Evolutionary conservation across 1,139 yeast species (phyloP).

Genomic region (Zygosaccharomyces pseudobailii): DNA sequence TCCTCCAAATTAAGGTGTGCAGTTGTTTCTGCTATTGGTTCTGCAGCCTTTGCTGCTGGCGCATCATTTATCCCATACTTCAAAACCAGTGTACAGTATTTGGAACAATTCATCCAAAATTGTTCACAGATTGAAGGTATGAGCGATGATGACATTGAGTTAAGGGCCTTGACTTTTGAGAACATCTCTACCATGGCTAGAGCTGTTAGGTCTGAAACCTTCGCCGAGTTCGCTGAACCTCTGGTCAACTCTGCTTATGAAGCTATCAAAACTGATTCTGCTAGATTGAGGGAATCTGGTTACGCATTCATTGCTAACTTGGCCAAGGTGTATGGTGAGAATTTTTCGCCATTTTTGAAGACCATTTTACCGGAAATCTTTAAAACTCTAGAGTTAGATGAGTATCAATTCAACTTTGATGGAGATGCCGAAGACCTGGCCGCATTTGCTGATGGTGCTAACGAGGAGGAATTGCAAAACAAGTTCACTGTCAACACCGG

Average conservation of each 20-base stretch:
- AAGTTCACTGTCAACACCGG: conserved; percentile 87
- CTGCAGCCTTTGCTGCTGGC: conserved; percentile 95
- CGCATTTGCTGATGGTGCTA: conserved; percentile 33
- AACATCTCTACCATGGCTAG: conserved; percentile 92
- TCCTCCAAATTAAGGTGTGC: conserved; percentile 71
- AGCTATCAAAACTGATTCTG: conserved; percentile 70
- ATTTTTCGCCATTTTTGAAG: conserved; percentile 80
- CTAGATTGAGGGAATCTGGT: conserved; percentile 90
- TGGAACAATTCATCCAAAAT: conserved; percentile 75
- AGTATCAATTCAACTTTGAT: conserved; percentile 48
- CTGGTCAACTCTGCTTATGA: conserved; percentile 83
- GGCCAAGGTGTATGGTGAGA: conserved; percentile 91
- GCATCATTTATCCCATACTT: conserved; percentile 82
- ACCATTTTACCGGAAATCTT: conserved; percentile 79
- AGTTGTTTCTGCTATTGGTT: conserved; percentile 93
- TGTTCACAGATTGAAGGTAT: conserved; percentile 64
- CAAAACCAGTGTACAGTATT: conserved; percentile 67
- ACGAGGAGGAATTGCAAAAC: conserved; percentile 55
- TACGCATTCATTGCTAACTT: conserved; percentile 91
- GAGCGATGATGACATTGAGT: conserved; percentile 74
- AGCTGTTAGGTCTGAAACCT: conserved; percentile 90
- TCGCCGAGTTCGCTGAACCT: conserved; percentile 81
- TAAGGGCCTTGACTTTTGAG: conserved; percentile 88
- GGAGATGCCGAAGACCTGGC: conserved; percentile 41
- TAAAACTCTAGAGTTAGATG: conserved; percentile 79